Conservation (phyloP, 2,329 filamentous ascomycete genomes). For the Colletotrichum trifolii region DNA sequence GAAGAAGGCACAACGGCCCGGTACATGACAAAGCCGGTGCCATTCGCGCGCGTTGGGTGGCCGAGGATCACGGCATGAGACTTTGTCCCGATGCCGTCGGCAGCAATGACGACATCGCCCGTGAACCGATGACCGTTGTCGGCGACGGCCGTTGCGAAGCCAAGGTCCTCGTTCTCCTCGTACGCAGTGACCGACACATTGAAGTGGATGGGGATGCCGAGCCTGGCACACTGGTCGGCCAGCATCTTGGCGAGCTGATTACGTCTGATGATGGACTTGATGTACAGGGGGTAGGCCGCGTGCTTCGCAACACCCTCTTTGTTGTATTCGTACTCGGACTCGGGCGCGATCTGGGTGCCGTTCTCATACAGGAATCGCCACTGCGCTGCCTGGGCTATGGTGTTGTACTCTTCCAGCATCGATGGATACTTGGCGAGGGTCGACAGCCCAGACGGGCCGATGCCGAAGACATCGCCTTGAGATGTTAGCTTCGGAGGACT, state of each 20-base stretch:
- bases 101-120: slow-evolving; percentile 33
- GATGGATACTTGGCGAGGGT: not conserved
- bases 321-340: slow-evolving; percentile 4
- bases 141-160: slow-evolving; percentile 2
- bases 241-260: slow-evolving; percentile 7
- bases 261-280: not conserved
- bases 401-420: not conserved
- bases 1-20: not conserved
- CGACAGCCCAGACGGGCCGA: slow-evolving; percentile 19
- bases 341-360: not conserved
- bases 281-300: not conserved
- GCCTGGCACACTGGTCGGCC: slow-evolving; percentile 10
- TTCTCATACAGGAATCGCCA: not conserved
- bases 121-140: slow-evolving; percentile 12
- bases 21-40: slow-evolving; percentile 6
- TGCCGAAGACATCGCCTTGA: slow-evolving; percentile 13
- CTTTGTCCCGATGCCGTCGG: slow-evolving; percentile 28
- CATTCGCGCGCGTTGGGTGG: not conserved
- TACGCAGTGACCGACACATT: slow-evolving; percentile 1
- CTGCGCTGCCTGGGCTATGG: not conserved
- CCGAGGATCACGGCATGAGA: slow-evolving; percentile 8
- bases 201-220: slow-evolving; percentile 29
- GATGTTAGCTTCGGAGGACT: not conserved
- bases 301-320: not conserved
- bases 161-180: slow-evolving; percentile 15